Base-by-base conservation (phyloP, 140 eudicot species). In the Stevia rebaudiana region DNA sequence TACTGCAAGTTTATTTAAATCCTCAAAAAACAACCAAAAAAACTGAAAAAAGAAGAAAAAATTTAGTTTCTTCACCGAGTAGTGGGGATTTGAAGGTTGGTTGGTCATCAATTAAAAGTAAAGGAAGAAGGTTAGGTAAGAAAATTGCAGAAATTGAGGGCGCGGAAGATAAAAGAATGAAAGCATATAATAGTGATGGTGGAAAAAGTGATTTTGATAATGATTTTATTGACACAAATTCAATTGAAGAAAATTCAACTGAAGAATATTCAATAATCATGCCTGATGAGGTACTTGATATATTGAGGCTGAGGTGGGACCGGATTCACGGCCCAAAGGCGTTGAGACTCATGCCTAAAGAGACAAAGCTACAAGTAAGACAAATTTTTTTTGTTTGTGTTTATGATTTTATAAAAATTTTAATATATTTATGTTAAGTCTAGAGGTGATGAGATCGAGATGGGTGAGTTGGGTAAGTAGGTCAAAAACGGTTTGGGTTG, bases 291-390 rank as follows among this genome's bases (percentile, higher is more conserved):
- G 98, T 90, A 57, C 94, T 92, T 79, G 79, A 85, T 83, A 63
- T 92, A 63, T 76, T 92, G 77, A 69, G 82, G 61, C 79, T 67
- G 68, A 85, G 95, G 78, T 88, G 97, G 99, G 99, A 92, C 63
- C 84, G 99, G 55, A 62, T 88, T 52, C 81, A 88, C 70, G 99
- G 90, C 59, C 95, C 97, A 21, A 92, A 88, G 63, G 94, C 99
- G 37, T 68, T 92, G 22, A 88, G 84, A 66, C 82, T 88, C 67
- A 82, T 92, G 67, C 99, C 99, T 5, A 88, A 65, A 73, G 99
- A 92, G 28, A 85, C 96, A 52, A 88, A 85, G 70, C 73, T 94
- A 58, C 86, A 92, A 92, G 99, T 83, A 74, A 37, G 21, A 42
- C 68, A 35, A 28, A 54, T 16, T 17, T 67, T 66, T 70, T 60